Base-by-base conservation (phyloP, 148 eudicot species). In the Dianthus caryophyllus region DNA sequence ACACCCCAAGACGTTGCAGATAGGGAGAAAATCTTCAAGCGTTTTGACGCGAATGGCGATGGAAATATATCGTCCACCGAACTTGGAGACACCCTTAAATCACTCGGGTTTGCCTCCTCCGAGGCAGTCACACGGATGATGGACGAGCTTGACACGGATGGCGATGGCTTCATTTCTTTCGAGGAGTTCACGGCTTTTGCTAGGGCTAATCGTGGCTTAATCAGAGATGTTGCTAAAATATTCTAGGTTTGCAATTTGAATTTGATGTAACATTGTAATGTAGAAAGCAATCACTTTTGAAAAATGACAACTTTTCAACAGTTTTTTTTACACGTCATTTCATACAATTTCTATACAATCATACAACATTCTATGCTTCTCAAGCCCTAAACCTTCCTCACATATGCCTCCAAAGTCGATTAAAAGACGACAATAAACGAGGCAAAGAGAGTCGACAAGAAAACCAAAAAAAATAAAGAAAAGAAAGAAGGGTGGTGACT, bases 201-300 rank as follows among this genome's bases (percentile, higher is more conserved):
- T 26, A 56, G 63, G 9, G 96, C 85, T 21, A 91, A 91, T 48
- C 81, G 84, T 48, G 97, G 96, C 2, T 77, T 91, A 61, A 59
- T 91, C 44, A 88, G 66, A 76, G 97, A 91, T 61, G 92, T 91
- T 65, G 92, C 96, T 62, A 91, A 91, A 80, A 77, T 91, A 58
- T 85, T 90, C 80, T 90, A 85, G 77, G 20, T 67, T 33, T 7
- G 4, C 7, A 33, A 33, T 46, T 74, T 53, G 38, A 3, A 9
- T 13, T 46, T 41, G 54, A 41, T 44, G 38, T 57, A 13, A 10
- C 36, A 9, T 7, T 0, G 25, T 66, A 20, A 33, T 33, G 38
- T 33, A 33, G 38, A 33, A 33, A 33, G 7, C 43, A 20, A 62
- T 49, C 57, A 10, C 49, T 56, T 63, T 44, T 38, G 30, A 55